phyloP scores from a whole-genome alignment of 139 green algal species.

The Closterium sp. region DNA sequence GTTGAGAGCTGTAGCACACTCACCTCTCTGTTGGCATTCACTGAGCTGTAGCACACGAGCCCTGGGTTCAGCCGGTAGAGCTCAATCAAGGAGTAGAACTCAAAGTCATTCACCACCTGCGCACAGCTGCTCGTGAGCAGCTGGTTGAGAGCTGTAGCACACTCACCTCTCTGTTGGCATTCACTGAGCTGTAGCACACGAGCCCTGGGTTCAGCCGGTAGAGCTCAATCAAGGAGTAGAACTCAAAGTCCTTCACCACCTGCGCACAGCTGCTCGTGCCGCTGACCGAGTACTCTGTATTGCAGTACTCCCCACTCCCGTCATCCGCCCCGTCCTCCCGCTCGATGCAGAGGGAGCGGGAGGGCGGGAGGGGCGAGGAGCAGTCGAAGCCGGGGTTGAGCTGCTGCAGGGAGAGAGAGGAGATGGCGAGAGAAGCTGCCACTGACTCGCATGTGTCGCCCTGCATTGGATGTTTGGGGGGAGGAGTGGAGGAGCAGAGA shows the following conservation, averaged over 20 bases:
- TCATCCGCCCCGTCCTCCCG: neutral
- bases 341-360: neutral
- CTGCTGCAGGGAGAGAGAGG: too few species aligned
- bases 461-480: neutral
- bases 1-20: neutral
- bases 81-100: neutral
- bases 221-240: too few species aligned
- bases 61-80: neutral
- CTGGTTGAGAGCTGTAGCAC: too few species aligned
- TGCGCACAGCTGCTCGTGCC: too few species aligned
- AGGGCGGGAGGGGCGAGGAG: neutral
- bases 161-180: too few species aligned
- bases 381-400: neutral
- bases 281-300: too few species aligned
- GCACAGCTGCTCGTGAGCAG: too few species aligned
- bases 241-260: too few species aligned
- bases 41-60: neutral
- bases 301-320: neutral
- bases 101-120: too few species aligned
- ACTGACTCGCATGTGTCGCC: neutral
- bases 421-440: too few species aligned
- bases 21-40: neutral
- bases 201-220: too few species aligned
- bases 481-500: neutral
- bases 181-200: too few species aligned